These are phyloP conservation scores for Fusarium tjaetaba DNA, from an alignment of 2,329 filamentous ascomycete genomes.

Conservation along the genomic window DNA sequence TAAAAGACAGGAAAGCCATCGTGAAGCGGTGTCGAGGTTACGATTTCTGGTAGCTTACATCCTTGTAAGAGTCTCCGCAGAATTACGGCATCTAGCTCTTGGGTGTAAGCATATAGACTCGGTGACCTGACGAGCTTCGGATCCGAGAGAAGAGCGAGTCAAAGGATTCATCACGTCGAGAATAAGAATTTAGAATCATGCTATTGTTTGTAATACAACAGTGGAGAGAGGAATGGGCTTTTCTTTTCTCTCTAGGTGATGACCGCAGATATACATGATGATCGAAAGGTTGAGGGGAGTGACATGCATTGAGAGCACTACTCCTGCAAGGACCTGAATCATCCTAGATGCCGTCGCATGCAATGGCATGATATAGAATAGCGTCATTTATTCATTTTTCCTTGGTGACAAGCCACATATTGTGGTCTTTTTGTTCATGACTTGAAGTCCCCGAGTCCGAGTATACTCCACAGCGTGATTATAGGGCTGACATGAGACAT, in stretches of 20 bases:
- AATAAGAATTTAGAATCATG: not conserved
- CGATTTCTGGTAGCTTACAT: not conserved
- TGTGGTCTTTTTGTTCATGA: not conserved
- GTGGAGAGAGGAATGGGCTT: not conserved
- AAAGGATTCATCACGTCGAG: not conserved
- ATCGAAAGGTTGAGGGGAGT: constrained; percentile 2
- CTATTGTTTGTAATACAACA: not conserved
- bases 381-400: not conserved
- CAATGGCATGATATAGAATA: not conserved
- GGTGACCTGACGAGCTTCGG: not conserved
- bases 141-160: constrained; percentile 8
- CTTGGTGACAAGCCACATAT: not conserved
- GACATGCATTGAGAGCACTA: constrained; percentile 12
- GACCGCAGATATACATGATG: constrained; percentile 14
- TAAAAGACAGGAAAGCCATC: not conserved
- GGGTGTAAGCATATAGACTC: constrained; percentile 10
- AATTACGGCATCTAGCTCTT: not conserved
- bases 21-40: constrained; percentile 1
- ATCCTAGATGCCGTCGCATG: not conserved
- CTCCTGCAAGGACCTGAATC: constrained; percentile 15
- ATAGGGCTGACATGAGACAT: constrained; percentile 32
- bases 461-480: constrained; percentile 9
- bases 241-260: constrained; percentile 12
- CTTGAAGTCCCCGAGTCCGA: not conserved
- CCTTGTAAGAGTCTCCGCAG: constrained; percentile 17